A percentile compares a stretch with the other conserved stretches of the same genome.
Evolutionary conservation across 345 rosid genomes (phyloP).

Genomic region (Zanthoxylum bungeanum): DNA sequence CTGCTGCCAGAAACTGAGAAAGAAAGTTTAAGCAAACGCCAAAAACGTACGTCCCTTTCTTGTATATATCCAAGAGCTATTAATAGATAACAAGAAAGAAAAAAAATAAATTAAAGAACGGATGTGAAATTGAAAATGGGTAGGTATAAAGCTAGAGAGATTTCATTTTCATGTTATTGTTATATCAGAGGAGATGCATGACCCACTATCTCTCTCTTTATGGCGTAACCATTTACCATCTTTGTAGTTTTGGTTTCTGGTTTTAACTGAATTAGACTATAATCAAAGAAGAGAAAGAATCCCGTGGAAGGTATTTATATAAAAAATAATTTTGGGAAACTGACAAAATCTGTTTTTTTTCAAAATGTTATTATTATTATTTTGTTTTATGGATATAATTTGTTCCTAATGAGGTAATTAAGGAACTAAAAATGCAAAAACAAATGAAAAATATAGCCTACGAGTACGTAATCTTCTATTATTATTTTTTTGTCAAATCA

Average conservation of each 20-base stretch:
- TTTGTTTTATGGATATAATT: constrained; percentile 7
- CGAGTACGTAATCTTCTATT: neutral
- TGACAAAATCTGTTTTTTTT: constrained; percentile 9
- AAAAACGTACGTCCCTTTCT: constrained; percentile 10
- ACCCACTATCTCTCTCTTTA: constrained; percentile 18
- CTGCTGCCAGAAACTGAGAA: constrained; percentile 1
- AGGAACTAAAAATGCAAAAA: constrained; percentile 22
- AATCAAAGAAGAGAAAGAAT: neutral
- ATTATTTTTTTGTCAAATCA: constrained; percentile 19
- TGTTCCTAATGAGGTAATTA: constrained; percentile 6
- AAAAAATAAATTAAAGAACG: neutral
- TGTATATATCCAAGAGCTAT: neutral
- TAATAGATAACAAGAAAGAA: neutral
- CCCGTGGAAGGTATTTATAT: neutral
- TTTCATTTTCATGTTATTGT: constrained; percentile 16
- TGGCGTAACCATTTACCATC: constrained; percentile 22
- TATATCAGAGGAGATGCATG: constrained; percentile 40
- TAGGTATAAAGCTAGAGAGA: constrained; percentile 22
- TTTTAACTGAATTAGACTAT: constrained; percentile 26
- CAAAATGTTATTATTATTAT: neutral
- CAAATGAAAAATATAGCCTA: neutral
- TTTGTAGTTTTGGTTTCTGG: constrained; percentile 12
- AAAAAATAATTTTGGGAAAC: constrained; percentile 12
- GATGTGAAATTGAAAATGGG: constrained; percentile 1
- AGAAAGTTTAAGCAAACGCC: constrained; percentile 5